A percentile compares a stretch with the other conserved stretches of the same genome.
phyloP scores from a whole-genome alignment of 2,329 filamentous ascomycete species.

The Xylariaceae sp. region DNA sequence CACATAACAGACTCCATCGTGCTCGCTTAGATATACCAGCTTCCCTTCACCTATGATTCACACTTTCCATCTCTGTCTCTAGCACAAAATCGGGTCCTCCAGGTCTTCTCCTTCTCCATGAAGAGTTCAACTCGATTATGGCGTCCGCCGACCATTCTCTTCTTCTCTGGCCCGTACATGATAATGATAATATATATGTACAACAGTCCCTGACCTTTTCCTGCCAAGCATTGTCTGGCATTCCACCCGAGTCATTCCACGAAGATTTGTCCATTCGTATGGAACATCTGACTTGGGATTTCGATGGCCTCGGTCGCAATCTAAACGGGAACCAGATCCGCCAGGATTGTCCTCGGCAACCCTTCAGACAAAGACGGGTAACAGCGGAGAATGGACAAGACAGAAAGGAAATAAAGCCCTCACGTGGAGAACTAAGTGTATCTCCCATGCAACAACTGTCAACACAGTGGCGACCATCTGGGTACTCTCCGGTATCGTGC shows the following conservation, averaged over 20 bases:
- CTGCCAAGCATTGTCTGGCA: conserved; percentile 2
- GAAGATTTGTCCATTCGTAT: not conserved
- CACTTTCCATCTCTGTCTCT: conserved; percentile 4
- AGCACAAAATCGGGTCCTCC: conserved; percentile 21
- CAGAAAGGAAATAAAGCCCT: not conserved
- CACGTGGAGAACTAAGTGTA: not conserved
- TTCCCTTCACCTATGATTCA: not conserved
- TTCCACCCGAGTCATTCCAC: conserved; percentile 6
- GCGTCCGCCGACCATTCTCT: conserved; percentile 21
- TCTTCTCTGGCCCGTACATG: not conserved
- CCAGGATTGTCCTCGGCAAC: conserved; percentile 15
- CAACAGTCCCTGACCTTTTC: conserved; percentile 2
- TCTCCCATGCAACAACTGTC: not conserved
- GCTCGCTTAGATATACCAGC: no score
- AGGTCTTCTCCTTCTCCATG: conserved; percentile 24
- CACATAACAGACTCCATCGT: not conserved
- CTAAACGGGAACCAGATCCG: conserved; percentile 15
- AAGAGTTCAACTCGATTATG: conserved; percentile 24
- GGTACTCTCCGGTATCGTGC: conserved; percentile 11
- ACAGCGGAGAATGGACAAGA: not conserved
- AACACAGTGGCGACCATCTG: conserved; percentile 9
- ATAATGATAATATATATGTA: not conserved
- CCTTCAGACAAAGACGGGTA: not conserved
- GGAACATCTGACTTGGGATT: conserved; percentile 6
- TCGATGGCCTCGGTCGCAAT: conserved; percentile 13